phyloP scores from a whole-genome alignment of 2,329 filamentous ascomycete genomes.

The Mariannaea sp. region DNA sequence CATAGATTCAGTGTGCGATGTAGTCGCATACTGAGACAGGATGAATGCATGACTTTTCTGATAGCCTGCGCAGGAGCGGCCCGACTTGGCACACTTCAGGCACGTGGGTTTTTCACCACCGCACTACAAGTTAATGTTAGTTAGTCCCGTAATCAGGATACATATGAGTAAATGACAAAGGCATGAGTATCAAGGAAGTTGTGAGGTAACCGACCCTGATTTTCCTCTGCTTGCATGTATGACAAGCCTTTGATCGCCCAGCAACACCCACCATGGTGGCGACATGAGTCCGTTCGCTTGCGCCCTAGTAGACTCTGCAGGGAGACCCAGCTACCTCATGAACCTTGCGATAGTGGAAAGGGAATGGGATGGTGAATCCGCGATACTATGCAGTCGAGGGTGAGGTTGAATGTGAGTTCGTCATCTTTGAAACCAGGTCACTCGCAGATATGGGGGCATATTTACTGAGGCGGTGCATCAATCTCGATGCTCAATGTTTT shows the following conservation, averaged over 20 bases:
- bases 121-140: too few species aligned
- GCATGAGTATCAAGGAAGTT: background rate
- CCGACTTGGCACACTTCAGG: conserved; percentile 9
- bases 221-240: conserved; percentile 16
- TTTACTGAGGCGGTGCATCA: too few species aligned
- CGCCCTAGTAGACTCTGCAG: background rate
- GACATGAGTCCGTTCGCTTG: too few species aligned
- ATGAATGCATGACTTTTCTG: conserved; percentile 15
- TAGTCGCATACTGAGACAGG: background rate
- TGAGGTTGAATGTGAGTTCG: too few species aligned
- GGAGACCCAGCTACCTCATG: background rate
- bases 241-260: conserved; percentile 16
- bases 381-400: too few species aligned
- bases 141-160: too few species aligned
- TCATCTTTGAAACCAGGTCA: too few species aligned
- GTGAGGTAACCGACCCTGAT: background rate
- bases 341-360: too few species aligned
- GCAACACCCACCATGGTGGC: conserved; percentile 17
- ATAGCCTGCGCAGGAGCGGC: conserved; percentile 14
- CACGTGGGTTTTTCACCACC: conserved; percentile 13
- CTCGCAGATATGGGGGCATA: too few species aligned
- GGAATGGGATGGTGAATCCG: too few species aligned
- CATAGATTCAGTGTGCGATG: background rate
- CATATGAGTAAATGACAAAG: background rate
- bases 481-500: background rate